phyloP scores from a whole-genome alignment of 352 stramenopile species.

The Phytophthora pseudosyringae region DNA sequence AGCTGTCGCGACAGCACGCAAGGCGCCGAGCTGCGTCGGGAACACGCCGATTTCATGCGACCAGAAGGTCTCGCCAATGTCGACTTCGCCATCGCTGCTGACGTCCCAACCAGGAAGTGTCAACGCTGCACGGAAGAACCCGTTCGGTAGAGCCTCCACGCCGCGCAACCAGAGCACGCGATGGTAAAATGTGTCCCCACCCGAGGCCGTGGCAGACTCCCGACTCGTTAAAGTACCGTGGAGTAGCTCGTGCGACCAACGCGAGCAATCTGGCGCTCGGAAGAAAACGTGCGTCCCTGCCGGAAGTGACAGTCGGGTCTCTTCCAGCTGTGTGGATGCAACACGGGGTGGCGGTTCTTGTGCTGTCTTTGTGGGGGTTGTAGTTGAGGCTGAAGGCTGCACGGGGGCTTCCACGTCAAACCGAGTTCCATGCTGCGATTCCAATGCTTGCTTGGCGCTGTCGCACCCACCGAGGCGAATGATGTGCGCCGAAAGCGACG shows the following conservation, averaged over 20 bases:
- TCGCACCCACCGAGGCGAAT: constrained; percentile 26
- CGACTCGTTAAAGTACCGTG: constrained; percentile 43
- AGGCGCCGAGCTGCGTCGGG: constrained; percentile 55
- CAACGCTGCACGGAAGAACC: constrained; percentile 63
- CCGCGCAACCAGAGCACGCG: constrained; percentile 76
- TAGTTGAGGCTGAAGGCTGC: not conserved
- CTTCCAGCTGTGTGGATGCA: constrained; percentile 35
- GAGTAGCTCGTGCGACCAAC: constrained; percentile 64
- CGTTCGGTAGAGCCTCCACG: constrained; percentile 67
- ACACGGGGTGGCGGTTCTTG: constrained; percentile 3
- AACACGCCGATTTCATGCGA: constrained; percentile 60
- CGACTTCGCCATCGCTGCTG: constrained; percentile 10
- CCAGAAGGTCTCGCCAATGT: constrained; percentile 39
- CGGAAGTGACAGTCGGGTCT: constrained; percentile 33
- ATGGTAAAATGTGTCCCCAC: constrained; percentile 43
- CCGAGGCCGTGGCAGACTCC: constrained; percentile 21
- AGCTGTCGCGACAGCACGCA: constrained; percentile 64
- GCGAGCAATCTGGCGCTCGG: constrained; percentile 46
- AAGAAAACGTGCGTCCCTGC: constrained; percentile 65
- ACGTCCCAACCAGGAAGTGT: constrained; percentile 40
- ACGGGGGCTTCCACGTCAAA: constrained; percentile 10
- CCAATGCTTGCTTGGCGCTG: not conserved
- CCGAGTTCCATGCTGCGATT: not conserved
- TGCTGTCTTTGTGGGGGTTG: not conserved
- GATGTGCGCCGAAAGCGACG: constrained; percentile 43